phyloP scores from a whole-genome alignment of 768 basidiomycete species.

The Phanerochaete carnosa region DNA sequence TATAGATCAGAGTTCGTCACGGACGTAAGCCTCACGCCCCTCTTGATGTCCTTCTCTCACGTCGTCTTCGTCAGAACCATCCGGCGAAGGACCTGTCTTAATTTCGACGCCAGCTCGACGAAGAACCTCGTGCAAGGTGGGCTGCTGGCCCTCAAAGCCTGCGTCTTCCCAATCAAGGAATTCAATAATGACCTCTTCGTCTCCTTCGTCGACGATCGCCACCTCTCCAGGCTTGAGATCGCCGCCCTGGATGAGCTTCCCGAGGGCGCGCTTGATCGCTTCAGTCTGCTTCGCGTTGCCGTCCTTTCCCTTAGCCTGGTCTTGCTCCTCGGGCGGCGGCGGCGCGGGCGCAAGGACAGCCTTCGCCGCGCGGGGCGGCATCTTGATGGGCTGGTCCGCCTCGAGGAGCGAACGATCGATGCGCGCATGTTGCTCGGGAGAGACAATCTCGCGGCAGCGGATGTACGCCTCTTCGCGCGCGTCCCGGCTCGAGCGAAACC shows the following conservation, averaged over 20 bases:
- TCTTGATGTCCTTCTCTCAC: constrained; percentile 11
- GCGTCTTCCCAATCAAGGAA: constrained; percentile 16
- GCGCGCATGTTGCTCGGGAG: constrained; percentile 18
- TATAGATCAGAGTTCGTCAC: constrained; percentile 22
- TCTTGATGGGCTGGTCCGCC: constrained; percentile 54
- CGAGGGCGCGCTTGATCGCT: constrained; percentile 18
- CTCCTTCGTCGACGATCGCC: constrained; percentile 20
- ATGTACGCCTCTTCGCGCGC: constrained; percentile 60
- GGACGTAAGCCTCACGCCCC: constrained; percentile 15
- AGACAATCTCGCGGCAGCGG: constrained; percentile 75
- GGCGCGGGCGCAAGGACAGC: constrained; percentile 40
- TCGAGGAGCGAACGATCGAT: constrained; percentile 38
- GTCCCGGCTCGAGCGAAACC: constrained; percentile 78
- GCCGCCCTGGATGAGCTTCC: constrained; percentile 18
- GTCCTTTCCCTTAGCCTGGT: not conserved
- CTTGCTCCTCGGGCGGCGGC: not conserved
- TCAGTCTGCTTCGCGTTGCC: constrained; percentile 5
- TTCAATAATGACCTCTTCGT: constrained; percentile 22
- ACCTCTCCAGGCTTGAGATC: constrained; percentile 13
- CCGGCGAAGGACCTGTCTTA: not conserved
- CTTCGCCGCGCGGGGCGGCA: constrained; percentile 39
- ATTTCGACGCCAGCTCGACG: constrained; percentile 18
- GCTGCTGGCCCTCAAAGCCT: not conserved
- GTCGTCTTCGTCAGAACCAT: constrained; percentile 7
- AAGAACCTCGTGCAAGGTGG: constrained; percentile 17